Conservation (phyloP, 257 asterid species). For the Pogostemon cablin region DNA sequence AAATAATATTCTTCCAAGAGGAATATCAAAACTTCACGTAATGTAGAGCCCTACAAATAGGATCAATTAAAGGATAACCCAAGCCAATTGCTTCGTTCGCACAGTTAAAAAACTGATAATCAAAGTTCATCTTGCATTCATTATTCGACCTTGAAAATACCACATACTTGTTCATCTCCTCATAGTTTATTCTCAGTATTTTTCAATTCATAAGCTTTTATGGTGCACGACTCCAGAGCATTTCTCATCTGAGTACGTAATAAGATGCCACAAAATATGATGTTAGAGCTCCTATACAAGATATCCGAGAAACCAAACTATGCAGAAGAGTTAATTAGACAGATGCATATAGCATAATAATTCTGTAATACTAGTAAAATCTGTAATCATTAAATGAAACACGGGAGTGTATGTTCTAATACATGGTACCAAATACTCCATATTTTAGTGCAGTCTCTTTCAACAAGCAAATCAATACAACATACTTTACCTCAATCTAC, state of each 20-base stretch:
- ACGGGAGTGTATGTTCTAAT: too few relatives aligned
- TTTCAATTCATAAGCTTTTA: not conserved
- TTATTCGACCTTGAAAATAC: not conserved
- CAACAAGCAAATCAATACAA: slow-evolving; percentile 14
- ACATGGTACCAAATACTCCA: too few relatives aligned
- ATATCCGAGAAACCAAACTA: not conserved
- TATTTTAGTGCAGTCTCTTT: slow-evolving; percentile 1
- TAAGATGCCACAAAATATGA: not conserved
- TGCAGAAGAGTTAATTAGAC: not conserved
- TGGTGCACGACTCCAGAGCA: not conserved
- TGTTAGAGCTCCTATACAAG: not conserved
- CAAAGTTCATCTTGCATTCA: slow-evolving; percentile 10
- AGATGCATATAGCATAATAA: not conserved
- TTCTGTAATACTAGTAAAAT: too few relatives aligned
- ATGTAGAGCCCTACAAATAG: not conserved
- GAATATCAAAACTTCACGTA: slow-evolving; percentile 18
- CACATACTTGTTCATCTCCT: slow-evolving; percentile 1
- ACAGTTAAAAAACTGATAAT: slow-evolving; percentile 10
- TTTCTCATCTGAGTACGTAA: not conserved
- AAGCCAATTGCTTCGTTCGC: slow-evolving; percentile 15
- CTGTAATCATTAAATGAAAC: too few relatives aligned
- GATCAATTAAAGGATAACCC: not conserved
- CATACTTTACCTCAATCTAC: slow-evolving; percentile 9
- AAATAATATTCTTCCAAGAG: not conserved
- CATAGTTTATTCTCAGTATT: slow-evolving; percentile 4